Base-by-base conservation (phyloP, 2,329 filamentous ascomycete species). In the Neophaeococcomyces aloes region DNA sequence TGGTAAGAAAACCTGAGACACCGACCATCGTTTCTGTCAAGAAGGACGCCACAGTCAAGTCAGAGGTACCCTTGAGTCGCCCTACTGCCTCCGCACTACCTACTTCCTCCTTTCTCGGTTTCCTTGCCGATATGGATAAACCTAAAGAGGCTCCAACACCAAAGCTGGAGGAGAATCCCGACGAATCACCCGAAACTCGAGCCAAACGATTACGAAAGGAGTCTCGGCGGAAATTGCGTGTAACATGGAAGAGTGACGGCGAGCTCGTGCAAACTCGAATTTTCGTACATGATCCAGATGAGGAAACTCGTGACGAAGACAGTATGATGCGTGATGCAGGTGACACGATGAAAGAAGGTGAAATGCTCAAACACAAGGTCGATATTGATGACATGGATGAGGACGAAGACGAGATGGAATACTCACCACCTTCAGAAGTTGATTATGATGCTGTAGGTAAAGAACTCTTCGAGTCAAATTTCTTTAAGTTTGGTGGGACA, bases 231-330 rank as follows among this genome's bases (percentile, higher is more conserved):
- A 76, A 75, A 50, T 58, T 81, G 25, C 73, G 75, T 15, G 78
- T 81, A 4, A 68, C 65, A 6, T 81, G 76, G 68, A 78, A 75
- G 48, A 67, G 71, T 0, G 75, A 77, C 48, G 66, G 71, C 14
- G 64, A 67, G 21, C 65, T 81, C 10, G 74, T 73, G 2, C 65
- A 75, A 51, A 66, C 78, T 42, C 69, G 71, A 35, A 67, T 74
- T 38, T 81, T 81, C 57, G 73, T 70, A 19, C 76, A 79, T 56
- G 75, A 79, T 51, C 76, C 75, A 0, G 74, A 78, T 7, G 78
- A 81, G 57, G 76, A 81, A 50, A 59, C 75, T 44, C 72, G 71
- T 13, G 74, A 76, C 36, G 71, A 73, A 33, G 72, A 74, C 46
- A 76, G 71, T 52, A 68, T 75, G 53, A 68, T 72, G 52, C 71